Percentiles rank a stretch among this genome's conserved stretches.
These are phyloP conservation scores for Chlorella sp. DNA, from an alignment of 139 green algal genomes.

Conservation along the genomic window DNA sequence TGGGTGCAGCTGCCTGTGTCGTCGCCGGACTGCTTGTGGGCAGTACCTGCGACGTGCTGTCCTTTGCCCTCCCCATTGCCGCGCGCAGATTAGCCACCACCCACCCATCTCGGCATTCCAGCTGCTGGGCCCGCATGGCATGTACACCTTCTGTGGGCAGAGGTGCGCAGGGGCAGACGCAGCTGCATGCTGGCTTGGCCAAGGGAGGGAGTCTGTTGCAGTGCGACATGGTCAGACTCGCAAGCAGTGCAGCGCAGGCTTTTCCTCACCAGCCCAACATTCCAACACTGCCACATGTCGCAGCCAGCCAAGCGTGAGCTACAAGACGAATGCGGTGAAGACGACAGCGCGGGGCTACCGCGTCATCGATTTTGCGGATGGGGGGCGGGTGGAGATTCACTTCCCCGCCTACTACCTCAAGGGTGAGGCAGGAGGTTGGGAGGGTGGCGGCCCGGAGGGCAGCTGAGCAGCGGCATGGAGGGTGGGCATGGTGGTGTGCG, in stretches of 20 bases:
- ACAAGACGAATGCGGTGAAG: conserved; percentile 79
- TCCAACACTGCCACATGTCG: background rate
- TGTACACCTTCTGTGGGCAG: conserved; percentile 72
- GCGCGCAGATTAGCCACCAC: conserved; percentile 62
- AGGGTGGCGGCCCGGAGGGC: background rate
- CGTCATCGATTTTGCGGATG: conserved; percentile 74
- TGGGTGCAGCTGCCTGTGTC: too few species aligned
- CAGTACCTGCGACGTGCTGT: too few species aligned
- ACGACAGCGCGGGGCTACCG: conserved; percentile 76
- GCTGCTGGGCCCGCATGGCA: conserved; percentile 66
- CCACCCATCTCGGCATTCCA: conserved; percentile 85
- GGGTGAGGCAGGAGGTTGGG: conserved; percentile 20
- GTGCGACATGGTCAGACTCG: background rate
- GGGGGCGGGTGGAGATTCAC: conserved; percentile 67
- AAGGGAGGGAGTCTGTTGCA: background rate
- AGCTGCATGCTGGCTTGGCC: background rate
- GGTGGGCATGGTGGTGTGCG: too few species aligned
- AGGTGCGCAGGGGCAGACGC: background rate
- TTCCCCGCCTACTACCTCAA: conserved; percentile 79
- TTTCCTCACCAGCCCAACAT: background rate
- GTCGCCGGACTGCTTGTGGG: too few species aligned
- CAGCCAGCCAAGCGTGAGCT: conserved; percentile 77
- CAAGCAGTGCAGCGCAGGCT: background rate
- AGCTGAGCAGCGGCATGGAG: too few species aligned
- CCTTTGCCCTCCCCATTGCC: too few species aligned